Evolutionary conservation across 768 basidiomycete genomes (phyloP), one percentile per base, ranked within the genome.

Genomic region (Mycena galopus): DNA sequence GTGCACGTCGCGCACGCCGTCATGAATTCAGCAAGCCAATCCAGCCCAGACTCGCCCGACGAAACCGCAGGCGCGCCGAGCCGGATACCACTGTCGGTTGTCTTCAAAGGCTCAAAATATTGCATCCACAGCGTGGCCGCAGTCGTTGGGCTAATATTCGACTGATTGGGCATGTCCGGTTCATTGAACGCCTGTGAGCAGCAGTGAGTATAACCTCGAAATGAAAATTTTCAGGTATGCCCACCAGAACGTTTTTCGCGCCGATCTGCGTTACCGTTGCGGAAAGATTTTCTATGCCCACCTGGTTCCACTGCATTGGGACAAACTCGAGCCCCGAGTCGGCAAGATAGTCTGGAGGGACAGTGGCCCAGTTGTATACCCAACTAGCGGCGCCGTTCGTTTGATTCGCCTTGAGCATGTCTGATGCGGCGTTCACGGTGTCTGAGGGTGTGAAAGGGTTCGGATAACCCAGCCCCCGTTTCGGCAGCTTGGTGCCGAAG

Each of bases 281-380:
- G 21, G 78, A 76, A 55, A 84, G 79, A 50, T 72, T 78, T 64
- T 82, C 77, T 42, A 81, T 79, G 32, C 80, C 78, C 33, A 58
- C 64, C 4, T 76, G 61, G 27, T 83, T 83, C 83, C 83, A 84
- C 73, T 84, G 83, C 84, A 84, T 84, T 0, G 84, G 84, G 30
- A 84, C 79, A 65, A 81, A 84, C 33, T 78, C 76, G 57, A 84
- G 79, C 4, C 74, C 75, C 12, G 81, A 80, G 58, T 78, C 72
- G 21, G 76, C 71, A 19, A 84, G 74, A 69, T 79, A 80, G 33
- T 66, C 68, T n/a, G 82, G 80, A 5, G 81, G 78, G 8, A 80
- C 73, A 16, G 76, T 56, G 21, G 83, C 82, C 93, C 83, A 84
- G 66, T 84, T 76, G 55, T 84, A 92, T 11, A 88, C 64, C 83